Evolutionary conservation across 2,329 filamentous ascomycete species (phyloP), one percentile per base, ranked within the genome.

Genomic region (Trichoderma brevicompactum): DNA sequence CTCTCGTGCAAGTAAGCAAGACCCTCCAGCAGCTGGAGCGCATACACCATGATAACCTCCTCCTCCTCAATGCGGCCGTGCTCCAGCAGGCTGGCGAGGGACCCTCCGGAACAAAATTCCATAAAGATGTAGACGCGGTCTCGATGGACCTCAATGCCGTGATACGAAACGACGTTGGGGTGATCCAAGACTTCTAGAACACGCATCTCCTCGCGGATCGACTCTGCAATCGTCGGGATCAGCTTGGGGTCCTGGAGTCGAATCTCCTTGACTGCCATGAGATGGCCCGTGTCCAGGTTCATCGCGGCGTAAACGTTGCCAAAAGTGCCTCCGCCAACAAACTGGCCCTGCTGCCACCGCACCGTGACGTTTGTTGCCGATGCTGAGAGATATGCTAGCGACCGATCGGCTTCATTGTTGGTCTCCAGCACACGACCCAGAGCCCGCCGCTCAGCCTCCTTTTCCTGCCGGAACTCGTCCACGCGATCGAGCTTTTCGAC

Each of bases 111-210:
- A 77, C 95, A 99, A 78, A 96, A 98, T 78, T 99, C 95, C 95
- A 99, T 99, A 76, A 99, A 99, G 70, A 99, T 97, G 78, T 98
- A 99, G n/a, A 99, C 95, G 75, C 97, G 95, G 82, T 99, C 95
- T 68, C 95, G 88, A 78, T 99, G 95, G 2, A 97, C 95, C 77
- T 99, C 95, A 73, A 99, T 98, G 66, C 95, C 95, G 74, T 95
- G 95, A 79, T 99, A 99, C 9, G 93, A 94, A 23, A 99, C 96
- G 67, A 99, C 92, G 75, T 99, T 99, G 23, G 95, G 95, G 75
- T 99, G 95, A 74, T 99, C 94, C 52, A 99, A 85, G 1, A 97
- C 91, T 78, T 98, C 94, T 55, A 99, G 81, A 5, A 99, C 94
- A 59, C 91, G 90, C 94, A 99, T 98, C 77, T 99, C 95, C 74